These are phyloP conservation scores for Phylloporus sp. DNA, from an alignment of 1,284 basidiomycete species.

Conservation along the genomic window DNA sequence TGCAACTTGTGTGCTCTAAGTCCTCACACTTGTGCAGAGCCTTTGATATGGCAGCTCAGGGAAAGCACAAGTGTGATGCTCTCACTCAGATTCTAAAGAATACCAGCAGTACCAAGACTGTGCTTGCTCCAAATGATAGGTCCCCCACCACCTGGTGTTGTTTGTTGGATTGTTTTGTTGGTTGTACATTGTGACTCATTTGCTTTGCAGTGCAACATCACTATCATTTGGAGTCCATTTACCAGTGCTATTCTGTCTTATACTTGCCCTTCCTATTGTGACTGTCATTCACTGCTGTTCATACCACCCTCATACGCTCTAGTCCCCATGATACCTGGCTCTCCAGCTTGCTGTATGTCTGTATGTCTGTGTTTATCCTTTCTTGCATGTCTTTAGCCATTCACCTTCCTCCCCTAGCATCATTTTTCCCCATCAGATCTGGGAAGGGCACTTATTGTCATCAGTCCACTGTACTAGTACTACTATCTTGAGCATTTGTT, in stretches of 20 bases:
- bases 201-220: conserved; percentile 22
- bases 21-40: conserved; percentile 28
- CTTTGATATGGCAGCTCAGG: conserved; percentile 49
- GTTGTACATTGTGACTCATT: not conserved
- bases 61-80: conserved; percentile 79
- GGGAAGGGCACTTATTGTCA: not conserved
- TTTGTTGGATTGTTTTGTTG: conserved; percentile 28
- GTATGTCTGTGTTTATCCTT: conserved; percentile 15
- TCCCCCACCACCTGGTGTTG: conserved; percentile 11
- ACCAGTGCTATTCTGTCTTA: conserved; percentile 32
- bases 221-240: conserved; percentile 26
- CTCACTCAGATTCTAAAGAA: conserved; percentile 68
- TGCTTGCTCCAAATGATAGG: conserved; percentile 35
- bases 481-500: conserved; percentile 16
- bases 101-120: conserved; percentile 54
- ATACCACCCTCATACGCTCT: conserved; percentile 12
- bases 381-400: too few species aligned
- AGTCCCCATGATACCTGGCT: conserved; percentile 30
- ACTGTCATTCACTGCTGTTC: conserved; percentile 23
- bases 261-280: conserved; percentile 18
- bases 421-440: conserved; percentile 1
- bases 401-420: too few species aligned
- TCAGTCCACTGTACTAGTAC: conserved; percentile 13
- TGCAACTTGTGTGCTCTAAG: too few species aligned
- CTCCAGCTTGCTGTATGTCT: conserved; percentile 10